Conservation (phyloP, 805 yeast species). For the Komagataella kurtzmanii region DNA sequence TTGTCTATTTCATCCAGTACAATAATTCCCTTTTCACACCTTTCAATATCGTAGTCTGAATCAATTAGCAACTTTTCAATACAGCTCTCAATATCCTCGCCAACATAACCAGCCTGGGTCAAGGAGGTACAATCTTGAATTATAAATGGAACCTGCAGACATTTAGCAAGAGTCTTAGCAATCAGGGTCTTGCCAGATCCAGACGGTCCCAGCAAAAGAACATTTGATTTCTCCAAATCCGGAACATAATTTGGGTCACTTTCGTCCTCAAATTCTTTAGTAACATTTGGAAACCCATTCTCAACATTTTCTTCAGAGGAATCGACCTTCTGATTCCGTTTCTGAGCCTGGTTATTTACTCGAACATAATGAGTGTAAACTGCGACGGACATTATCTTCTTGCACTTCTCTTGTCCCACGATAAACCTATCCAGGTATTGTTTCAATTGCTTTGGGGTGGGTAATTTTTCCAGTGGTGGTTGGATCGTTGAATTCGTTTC, state of each 20-base stretch:
- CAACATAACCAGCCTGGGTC: slow-evolving; percentile 55
- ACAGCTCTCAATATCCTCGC: slow-evolving; percentile 49
- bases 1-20: slow-evolving; percentile 51
- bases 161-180: slow-evolving; percentile 38
- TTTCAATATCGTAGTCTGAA: slow-evolving; percentile 36
- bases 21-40: slow-evolving; percentile 42
- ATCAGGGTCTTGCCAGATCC: slow-evolving; percentile 50
- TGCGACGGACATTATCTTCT: slow-evolving; percentile 46
- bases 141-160: slow-evolving; percentile 40
- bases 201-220: slow-evolving; percentile 43
- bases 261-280: not conserved
- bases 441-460: slow-evolving; percentile 34
- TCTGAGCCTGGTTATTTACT: slow-evolving; percentile 19
- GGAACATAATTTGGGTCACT: slow-evolving; percentile 19
- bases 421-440: slow-evolving; percentile 34
- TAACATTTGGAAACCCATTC: slow-evolving; percentile 2
- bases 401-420: slow-evolving; percentile 42
- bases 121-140: slow-evolving; percentile 50
- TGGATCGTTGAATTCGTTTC: slow-evolving; percentile 3
- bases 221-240: slow-evolving; percentile 42
- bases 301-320: slow-evolving; percentile 5
- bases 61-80: slow-evolving; percentile 35
- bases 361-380: slow-evolving; percentile 45
- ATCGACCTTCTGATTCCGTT: not conserved
- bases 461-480: slow-evolving; percentile 12